Base-by-base conservation (phyloP, 192 early-diverging fungal genomes). In the Umbelopsis sp. region DNA sequence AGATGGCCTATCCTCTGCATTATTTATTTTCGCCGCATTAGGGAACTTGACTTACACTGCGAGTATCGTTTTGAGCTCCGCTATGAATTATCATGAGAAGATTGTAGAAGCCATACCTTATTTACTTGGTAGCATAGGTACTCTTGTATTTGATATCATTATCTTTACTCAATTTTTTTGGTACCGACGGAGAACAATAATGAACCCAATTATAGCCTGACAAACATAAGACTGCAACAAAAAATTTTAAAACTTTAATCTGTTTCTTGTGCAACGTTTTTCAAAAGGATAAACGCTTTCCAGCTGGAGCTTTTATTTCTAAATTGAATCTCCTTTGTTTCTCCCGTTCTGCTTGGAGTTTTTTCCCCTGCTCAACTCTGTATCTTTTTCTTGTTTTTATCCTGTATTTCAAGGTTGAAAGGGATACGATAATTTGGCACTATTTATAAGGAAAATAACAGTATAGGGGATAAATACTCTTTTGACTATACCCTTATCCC, bases 1-100 rank as follows among this genome's bases (percentile, higher is more conserved):
- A 15, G 82, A 91, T 23, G 93, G 91, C 3, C 79, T 94, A n/a
- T 88, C 91, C 5, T 82, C 90, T 23, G 75, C 82, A 11, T 87
- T 94, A 85, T 93, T 94, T 74, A 74, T 86, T 37, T 92, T 89
- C 71, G 88, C 91, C 4, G 87, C 86, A 20, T 80, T 88, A 65
- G 91, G 88, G 11, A 91, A 93, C 52, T 68, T 93, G 9, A 84
- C 76, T n/a, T 94, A 90, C 47, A 76, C 88, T 6, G 46, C 70
- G 8, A 81, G 76, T 25, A 90, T 92, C 55, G 37, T 88, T 22
- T 37, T 70, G 6, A 61, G 55, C 55, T 37, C 55, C 55, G 55
- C 55, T 1, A 35, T 61, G 73, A 71, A 46, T 18, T n/a, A n/a
- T 22, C 66, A 12, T 12, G 4, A 23, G 27, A 46, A 45, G 16